Evolutionary conservation across 2,329 filamentous ascomycete species (phyloP).

Genomic region (Xylaria sp.): DNA sequence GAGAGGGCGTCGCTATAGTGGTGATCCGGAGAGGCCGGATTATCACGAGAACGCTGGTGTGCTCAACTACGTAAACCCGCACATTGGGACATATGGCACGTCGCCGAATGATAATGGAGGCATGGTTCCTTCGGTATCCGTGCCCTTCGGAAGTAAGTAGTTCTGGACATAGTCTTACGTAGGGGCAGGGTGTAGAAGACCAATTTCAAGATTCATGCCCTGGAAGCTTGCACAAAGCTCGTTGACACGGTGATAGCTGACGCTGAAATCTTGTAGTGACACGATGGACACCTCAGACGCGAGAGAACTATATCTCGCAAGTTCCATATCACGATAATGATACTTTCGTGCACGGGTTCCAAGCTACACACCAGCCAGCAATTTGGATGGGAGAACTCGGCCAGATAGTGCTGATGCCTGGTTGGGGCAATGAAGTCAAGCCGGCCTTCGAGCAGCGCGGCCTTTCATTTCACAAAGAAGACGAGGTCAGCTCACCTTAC

Average conservation of each 20-base stretch:
- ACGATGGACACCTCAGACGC: slow-evolving; percentile 61
- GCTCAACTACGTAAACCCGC: slow-evolving; percentile 50
- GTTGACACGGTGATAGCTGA: neutral
- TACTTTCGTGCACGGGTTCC: slow-evolving; percentile 58
- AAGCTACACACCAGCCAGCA: slow-evolving; percentile 62
- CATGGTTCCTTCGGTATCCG: slow-evolving; percentile 53
- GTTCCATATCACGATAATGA: slow-evolving; percentile 60
- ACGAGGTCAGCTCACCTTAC: slow-evolving; percentile 58
- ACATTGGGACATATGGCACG: slow-evolving; percentile 50
- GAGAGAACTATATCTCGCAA: slow-evolving; percentile 61
- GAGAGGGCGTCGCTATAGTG: neutral
- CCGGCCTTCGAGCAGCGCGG: slow-evolving; percentile 55
- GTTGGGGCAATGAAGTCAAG: slow-evolving; percentile 48
- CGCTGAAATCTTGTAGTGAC: slow-evolving; percentile 52
- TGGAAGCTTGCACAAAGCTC: neutral
- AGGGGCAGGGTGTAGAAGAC: neutral
- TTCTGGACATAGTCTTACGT: neutral
- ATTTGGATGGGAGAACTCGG: slow-evolving; percentile 65
- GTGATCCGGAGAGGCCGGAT: neutral
- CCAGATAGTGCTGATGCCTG: slow-evolving; percentile 56
- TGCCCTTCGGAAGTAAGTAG: slow-evolving; percentile 52
- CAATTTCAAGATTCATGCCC: neutral
- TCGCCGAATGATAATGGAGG: slow-evolving; percentile 51
- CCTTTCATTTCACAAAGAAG: slow-evolving; percentile 55
- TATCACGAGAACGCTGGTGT: slow-evolving; percentile 50